Evolutionary conservation across 305 asterid species (phyloP).

Genomic region (Lippia alba): DNA sequence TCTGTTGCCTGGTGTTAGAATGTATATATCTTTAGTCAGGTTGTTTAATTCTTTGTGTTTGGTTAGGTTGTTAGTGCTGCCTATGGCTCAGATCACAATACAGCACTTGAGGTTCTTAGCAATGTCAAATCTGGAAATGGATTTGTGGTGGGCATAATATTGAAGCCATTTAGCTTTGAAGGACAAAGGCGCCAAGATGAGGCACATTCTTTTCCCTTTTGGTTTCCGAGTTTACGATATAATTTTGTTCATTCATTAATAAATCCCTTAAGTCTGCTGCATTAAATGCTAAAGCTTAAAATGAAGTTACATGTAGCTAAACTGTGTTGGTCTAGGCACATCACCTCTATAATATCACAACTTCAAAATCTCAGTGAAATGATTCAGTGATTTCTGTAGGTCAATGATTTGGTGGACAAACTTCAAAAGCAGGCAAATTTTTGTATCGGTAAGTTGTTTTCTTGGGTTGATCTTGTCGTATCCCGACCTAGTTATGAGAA

Average conservation of each 20-base stretch:
- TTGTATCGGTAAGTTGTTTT: constrained; percentile 68
- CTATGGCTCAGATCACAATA: constrained; percentile 71
- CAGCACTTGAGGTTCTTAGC: constrained; percentile 75
- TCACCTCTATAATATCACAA: constrained; percentile 18
- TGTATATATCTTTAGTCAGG: constrained; percentile 24
- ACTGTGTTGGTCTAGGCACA: constrained; percentile 29
- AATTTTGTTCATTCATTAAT: constrained; percentile 25
- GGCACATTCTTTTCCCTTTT: constrained; percentile 45
- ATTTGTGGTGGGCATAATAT: constrained; percentile 71
- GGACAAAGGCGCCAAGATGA: constrained; percentile 91
- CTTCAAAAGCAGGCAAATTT: constrained; percentile 75
- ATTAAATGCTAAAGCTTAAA: constrained; percentile 26
- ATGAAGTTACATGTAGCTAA: constrained; percentile 23
- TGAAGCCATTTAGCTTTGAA: constrained; percentile 97
- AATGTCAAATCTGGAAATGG: constrained; percentile 65
- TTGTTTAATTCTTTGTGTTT: constrained; percentile 24
- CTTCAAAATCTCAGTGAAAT: constrained; percentile 23
- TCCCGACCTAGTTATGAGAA: constrained; percentile 23
- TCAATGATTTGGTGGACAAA: constrained; percentile 64
- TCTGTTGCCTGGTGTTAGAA: constrained; percentile 22
- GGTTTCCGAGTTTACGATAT: constrained; percentile 36
- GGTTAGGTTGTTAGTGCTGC: constrained; percentile 94
- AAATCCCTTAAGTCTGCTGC: constrained; percentile 16
- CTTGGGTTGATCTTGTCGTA: constrained; percentile 28
- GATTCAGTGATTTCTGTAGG: constrained; percentile 56